These are phyloP conservation scores for Aspergillus terreus DNA, from an alignment of 2,329 filamentous ascomycete species.

Conservation along the genomic window DNA sequence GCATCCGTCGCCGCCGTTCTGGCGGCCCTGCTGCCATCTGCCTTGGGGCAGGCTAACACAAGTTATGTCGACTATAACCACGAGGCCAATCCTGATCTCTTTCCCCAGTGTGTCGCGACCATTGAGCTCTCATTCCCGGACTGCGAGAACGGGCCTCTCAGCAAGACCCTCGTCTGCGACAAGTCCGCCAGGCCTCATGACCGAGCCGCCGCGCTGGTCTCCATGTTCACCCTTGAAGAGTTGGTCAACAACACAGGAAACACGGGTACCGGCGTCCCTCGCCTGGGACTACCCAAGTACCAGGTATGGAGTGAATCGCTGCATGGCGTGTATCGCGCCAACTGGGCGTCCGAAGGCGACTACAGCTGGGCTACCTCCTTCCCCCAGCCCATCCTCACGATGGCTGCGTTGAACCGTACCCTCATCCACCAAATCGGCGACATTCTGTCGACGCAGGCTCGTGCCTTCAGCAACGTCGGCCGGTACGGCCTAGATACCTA, in stretches of 20 bases:
- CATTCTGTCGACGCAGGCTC: conserved; percentile 55
- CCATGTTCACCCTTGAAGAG: conserved; percentile 50
- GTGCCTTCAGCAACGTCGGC: conserved; percentile 62
- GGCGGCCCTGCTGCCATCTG: conserved; percentile 18
- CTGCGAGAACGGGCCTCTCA: conserved; percentile 49
- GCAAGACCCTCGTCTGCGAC: conserved; percentile 51
- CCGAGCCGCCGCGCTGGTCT: conserved; percentile 48
- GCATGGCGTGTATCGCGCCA: conserved; percentile 60
- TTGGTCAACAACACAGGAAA: conserved; percentile 54
- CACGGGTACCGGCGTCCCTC: conserved; percentile 48
- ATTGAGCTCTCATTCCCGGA: conserved; percentile 44
- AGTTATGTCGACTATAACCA: conserved; percentile 25
- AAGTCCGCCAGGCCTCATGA: conserved; percentile 36
- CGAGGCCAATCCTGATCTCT: conserved; percentile 23
- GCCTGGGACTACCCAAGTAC: conserved; percentile 57
- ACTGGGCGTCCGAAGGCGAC: conserved; percentile 50
- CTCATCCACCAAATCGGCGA: conserved; percentile 56
- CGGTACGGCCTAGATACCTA: conserved; percentile 36
- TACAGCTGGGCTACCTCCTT: conserved; percentile 63
- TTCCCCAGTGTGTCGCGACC: conserved; percentile 15
- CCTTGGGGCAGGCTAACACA: conserved; percentile 24
- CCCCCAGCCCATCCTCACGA: conserved; percentile 60
- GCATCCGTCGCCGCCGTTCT: conserved; percentile 17
- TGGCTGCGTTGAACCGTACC: conserved; percentile 62
- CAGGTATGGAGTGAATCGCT: conserved; percentile 59